Base-by-base conservation (phyloP, 257 asterid species). In the Nicotiana benthamiana region DNA sequence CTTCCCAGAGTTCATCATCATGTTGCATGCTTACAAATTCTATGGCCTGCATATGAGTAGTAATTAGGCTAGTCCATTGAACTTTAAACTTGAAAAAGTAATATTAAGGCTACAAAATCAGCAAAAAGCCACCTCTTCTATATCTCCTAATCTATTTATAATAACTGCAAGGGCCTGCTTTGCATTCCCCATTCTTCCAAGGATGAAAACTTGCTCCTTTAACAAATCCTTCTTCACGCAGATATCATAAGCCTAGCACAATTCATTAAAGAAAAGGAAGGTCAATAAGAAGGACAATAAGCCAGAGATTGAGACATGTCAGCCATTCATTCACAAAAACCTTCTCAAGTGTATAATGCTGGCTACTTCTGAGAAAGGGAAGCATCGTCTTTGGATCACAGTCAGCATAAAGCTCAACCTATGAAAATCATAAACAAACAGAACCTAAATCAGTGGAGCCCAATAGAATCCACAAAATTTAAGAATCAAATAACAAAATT, bases 1-100 rank as follows among this genome's bases (percentile, higher is more conserved):
- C 98, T 81, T 96, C 99, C 99, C 99, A 96, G 61, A 96, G 98
- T 75, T 94, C 99, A 86, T 96, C 99, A 83, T 96, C 99, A 59
- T 96, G 94, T 83, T 96, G 97, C 94, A 87, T 89, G 66, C 94
- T 92, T 51, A 93, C 99, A 86, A 94, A 96, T 89, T 96, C 99
- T 79, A 96, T 92, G 79, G 99, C 99, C 97, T 96, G 92, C 82
- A 83, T 52, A 61, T 24, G 79, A 74, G 16, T 74, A 77, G 56
- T 84, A 85, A 89, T 52, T n/a, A 80, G 80, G 80, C 81, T 57
- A 20, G 28, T 80, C 84, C 82, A 53, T 1, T 30, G 75, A 59
- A 63, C 79, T 83, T 61, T 82, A 83, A 65, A 81, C 79, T 26
- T 59, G 67, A 61, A 27, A 80, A 81, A 79, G 40, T 40, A 79